phyloP scores from a whole-genome alignment of 1,139 yeast genomes.

The Blastobotrys ciferrii region DNA sequence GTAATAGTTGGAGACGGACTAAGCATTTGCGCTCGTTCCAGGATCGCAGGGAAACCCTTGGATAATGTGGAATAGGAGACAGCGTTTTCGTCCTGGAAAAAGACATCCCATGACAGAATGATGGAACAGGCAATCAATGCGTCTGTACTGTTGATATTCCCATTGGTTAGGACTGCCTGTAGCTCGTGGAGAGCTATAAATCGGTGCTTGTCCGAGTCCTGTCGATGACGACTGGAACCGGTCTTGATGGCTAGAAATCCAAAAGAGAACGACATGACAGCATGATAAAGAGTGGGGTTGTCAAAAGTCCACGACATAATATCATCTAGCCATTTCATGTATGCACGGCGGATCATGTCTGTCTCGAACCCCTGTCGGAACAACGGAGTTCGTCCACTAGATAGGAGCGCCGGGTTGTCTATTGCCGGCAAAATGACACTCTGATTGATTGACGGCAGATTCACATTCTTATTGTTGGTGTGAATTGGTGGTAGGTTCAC shows the following conservation, averaged over 20 bases:
- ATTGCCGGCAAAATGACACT: constrained; percentile 16
- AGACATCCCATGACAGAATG: constrained; percentile 35
- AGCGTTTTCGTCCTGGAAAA: constrained; percentile 32
- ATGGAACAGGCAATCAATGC: constrained; percentile 32
- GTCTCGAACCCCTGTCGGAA: constrained; percentile 35
- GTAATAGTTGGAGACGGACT: constrained; percentile 31
- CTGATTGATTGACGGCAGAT: constrained; percentile 15
- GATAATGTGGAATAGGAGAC: constrained; percentile 32
- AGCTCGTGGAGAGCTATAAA: constrained; percentile 32
- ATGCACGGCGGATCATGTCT: constrained; percentile 32
- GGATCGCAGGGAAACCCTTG: constrained; percentile 34
- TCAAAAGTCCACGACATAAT: constrained; percentile 27
- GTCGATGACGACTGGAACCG: constrained; percentile 10
- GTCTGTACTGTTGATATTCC: constrained; percentile 28
- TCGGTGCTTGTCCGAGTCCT: constrained; percentile 30
- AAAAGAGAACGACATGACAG: constrained; percentile 33
- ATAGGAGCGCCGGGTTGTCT: constrained; percentile 11
- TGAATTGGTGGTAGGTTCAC: constrained; percentile 14
- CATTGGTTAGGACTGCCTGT: constrained; percentile 26
- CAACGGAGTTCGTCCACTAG: constrained; percentile 15
- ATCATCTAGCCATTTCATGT: constrained; percentile 31
- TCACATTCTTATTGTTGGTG: constrained; percentile 1
- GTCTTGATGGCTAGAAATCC: constrained; percentile 31
- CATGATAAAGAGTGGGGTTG: constrained; percentile 32
- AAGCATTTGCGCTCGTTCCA: constrained; percentile 30